Conservation (phyloP, 805 yeast species). For the Saccharomycopsis fodiens region DNA sequence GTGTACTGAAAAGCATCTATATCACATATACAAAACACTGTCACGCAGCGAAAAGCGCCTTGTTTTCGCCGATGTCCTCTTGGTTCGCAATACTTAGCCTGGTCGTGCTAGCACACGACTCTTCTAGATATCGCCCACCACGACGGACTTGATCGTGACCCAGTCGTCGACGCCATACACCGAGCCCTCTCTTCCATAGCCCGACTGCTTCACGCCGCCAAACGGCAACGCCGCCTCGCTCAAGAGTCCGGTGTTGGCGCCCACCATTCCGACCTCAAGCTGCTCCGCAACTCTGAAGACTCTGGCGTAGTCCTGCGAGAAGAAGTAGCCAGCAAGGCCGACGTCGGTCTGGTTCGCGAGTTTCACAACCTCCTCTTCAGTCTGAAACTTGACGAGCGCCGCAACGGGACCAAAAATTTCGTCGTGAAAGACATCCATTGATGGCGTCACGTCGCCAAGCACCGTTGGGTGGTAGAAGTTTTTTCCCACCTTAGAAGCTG, state of each 20-base stretch:
- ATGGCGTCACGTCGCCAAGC: constrained; percentile 47
- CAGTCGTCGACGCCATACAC: constrained; percentile 72
- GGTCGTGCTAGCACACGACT: background rate
- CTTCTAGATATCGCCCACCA: constrained; percentile 32
- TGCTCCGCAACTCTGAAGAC: constrained; percentile 58
- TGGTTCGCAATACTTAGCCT: too few relatives aligned
- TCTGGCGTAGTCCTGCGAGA: constrained; percentile 45
- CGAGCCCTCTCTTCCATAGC: constrained; percentile 78
- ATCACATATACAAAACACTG: too few relatives aligned
- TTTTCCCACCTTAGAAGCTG: constrained; percentile 48
- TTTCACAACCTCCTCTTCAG: constrained; percentile 56
- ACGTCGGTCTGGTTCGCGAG: constrained; percentile 61
- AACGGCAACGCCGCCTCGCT: constrained; percentile 55
- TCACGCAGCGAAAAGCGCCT: too few relatives aligned
- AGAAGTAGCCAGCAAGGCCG: constrained; percentile 76
- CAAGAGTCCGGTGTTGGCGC: constrained; percentile 67
- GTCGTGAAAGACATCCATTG: constrained; percentile 52
- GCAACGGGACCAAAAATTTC: constrained; percentile 83
- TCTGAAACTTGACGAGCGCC: constrained; percentile 54
- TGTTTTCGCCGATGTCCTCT: too few relatives aligned
- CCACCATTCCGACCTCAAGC: constrained; percentile 74
- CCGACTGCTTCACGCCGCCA: constrained; percentile 75
- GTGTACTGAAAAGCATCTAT: too few relatives aligned
- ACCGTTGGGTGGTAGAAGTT: constrained; percentile 65
- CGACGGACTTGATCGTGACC: constrained; percentile 55